A percentile compares a stretch with the other conserved stretches of the same genome.
These are phyloP conservation scores for Aureobasidium sp. DNA, from an alignment of 2,329 filamentous ascomycete species.

Conservation along the genomic window DNA sequence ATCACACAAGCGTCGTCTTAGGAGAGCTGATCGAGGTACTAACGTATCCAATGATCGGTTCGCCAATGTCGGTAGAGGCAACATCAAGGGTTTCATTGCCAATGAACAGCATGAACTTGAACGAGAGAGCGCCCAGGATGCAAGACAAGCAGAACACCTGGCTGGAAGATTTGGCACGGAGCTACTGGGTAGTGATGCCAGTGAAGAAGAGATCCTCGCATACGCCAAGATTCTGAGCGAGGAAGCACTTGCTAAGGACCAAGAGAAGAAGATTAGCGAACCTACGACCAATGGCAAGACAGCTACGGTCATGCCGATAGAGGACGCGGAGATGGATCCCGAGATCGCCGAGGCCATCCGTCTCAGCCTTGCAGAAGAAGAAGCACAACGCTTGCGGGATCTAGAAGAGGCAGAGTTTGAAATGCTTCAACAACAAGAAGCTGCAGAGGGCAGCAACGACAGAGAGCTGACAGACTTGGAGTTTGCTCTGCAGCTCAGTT, in stretches of 20 bases:
- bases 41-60: slow-evolving; percentile 53
- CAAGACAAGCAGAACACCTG: slow-evolving; percentile 61
- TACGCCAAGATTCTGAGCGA: slow-evolving; percentile 56
- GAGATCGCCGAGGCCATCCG: slow-evolving; percentile 57
- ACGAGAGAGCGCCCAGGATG: slow-evolving; percentile 58
- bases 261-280: slow-evolving; percentile 37
- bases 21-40: slow-evolving; percentile 58
- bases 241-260: slow-evolving; percentile 46
- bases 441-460: slow-evolving; percentile 29
- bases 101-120: slow-evolving; percentile 78
- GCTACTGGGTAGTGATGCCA: slow-evolving; percentile 49
- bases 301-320: slow-evolving; percentile 17
- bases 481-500: slow-evolving; percentile 53
- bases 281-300: slow-evolving; percentile 28
- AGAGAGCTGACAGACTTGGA: slow-evolving; percentile 50
- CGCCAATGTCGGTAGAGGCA: slow-evolving; percentile 55
- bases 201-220: slow-evolving; percentile 54
- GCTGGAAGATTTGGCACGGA: slow-evolving; percentile 78
- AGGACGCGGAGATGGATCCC: slow-evolving; percentile 41
- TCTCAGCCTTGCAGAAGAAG: slow-evolving; percentile 31
- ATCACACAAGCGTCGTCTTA: slow-evolving; percentile 68
- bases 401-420: slow-evolving; percentile 15
- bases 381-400: not conserved
- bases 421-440: slow-evolving; percentile 10
- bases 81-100: slow-evolving; percentile 72